Conservation (phyloP, 306 rosid species). For the Hippophae rhamnoides region DNA sequence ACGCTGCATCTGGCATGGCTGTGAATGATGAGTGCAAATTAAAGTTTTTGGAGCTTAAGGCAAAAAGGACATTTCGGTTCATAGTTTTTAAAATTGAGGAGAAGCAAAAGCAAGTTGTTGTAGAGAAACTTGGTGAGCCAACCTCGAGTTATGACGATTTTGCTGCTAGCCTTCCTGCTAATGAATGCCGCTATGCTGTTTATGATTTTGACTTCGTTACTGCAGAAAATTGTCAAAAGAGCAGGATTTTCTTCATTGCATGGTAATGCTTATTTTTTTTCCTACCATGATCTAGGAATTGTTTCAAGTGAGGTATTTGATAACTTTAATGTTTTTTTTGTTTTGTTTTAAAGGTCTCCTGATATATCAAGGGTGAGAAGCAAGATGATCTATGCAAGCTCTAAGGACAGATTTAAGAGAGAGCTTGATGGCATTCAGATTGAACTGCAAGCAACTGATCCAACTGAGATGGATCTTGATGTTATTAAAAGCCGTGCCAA, state of each 20-base stretch:
- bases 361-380: slow-evolving; percentile 70
- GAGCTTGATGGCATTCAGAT: slow-evolving; percentile 85
- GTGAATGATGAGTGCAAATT: slow-evolving; percentile 76
- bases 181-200: slow-evolving; percentile 81
- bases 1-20: slow-evolving; percentile 75
- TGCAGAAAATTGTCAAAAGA: slow-evolving; percentile 61
- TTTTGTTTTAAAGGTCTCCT: slow-evolving; percentile 59
- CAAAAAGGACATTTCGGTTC: slow-evolving; percentile 65
- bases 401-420: slow-evolving; percentile 87
- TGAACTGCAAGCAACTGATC: slow-evolving; percentile 81
- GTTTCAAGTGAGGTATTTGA: not conserved
- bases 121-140: slow-evolving; percentile 74
- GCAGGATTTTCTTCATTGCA: slow-evolving; percentile 72
- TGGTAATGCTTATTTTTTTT: slow-evolving; percentile 33
- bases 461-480: slow-evolving; percentile 75
- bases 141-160: slow-evolving; percentile 57
- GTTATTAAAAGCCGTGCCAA: slow-evolving; percentile 65
- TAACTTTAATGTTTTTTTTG: not conserved
- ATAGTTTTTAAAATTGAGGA: slow-evolving; percentile 73
- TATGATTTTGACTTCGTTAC: slow-evolving; percentile 80
- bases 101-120: slow-evolving; percentile 80
- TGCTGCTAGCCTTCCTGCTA: slow-evolving; percentile 60
- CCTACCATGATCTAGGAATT: too few relatives aligned
- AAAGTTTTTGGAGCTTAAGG: slow-evolving; percentile 69
- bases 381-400: slow-evolving; percentile 93